Conservation (phyloP, 2,329 filamentous ascomycete genomes). For the Ophiostoma populinum region DNA sequence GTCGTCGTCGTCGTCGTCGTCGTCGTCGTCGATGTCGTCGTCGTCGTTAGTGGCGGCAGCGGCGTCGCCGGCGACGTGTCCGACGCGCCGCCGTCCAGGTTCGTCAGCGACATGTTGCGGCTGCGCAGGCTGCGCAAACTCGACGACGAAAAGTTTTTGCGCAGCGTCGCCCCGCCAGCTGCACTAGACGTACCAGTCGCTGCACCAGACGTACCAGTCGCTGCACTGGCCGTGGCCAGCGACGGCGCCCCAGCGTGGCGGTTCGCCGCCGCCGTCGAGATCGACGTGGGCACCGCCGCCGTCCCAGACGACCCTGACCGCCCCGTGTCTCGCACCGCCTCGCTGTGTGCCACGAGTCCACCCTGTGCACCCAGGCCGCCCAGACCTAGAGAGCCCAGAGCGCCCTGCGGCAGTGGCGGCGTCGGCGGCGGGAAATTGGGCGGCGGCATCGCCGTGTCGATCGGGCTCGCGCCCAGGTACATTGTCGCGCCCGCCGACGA, state of each 20-base stretch:
- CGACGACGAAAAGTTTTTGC: constrained; percentile 54
- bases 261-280: background rate
- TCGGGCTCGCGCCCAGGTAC: constrained; percentile 13
- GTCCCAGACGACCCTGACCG: constrained; percentile 1
- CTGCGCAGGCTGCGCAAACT: constrained; percentile 55
- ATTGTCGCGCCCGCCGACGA: constrained; percentile 11
- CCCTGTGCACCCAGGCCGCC: background rate
- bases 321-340: background rate
- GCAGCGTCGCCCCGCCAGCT: no score
- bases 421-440: constrained; percentile 17
- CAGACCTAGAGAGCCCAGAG: no score
- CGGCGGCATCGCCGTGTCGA: constrained; percentile 11
- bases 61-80: constrained; percentile 62
- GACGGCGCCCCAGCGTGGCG: background rate
- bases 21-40: constrained; percentile 16
- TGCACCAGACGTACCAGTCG: constrained; percentile 12
- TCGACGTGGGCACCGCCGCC: background rate
- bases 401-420: constrained; percentile 18
- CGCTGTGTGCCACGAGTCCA: no score
- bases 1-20: constrained; percentile 26
- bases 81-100: constrained; percentile 40
- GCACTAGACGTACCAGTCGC: no score
- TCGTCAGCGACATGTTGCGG: constrained; percentile 53
- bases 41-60: constrained; percentile 49
- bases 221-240: constrained; percentile 9